Conservation (phyloP, 2,329 filamentous ascomycete genomes). For the Purpureocillium lavendulum region DNA sequence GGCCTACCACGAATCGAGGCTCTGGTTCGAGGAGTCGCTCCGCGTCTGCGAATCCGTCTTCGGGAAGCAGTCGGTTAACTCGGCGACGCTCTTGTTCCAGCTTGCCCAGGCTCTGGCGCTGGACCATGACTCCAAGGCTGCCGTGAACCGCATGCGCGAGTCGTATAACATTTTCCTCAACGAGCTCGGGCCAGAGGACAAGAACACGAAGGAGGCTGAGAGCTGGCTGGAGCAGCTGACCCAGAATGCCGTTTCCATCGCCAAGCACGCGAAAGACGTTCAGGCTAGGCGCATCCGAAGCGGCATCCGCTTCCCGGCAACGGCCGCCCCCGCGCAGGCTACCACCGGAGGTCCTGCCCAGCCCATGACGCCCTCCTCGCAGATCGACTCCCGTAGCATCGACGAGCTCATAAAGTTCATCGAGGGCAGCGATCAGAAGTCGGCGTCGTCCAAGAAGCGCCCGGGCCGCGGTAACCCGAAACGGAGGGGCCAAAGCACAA, state of each 20-base stretch:
- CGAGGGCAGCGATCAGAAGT: slow-evolving; percentile 59
- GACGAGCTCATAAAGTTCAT: slow-evolving; percentile 94
- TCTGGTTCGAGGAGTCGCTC: slow-evolving; percentile 95
- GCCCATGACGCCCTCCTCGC: slow-evolving; percentile 17
- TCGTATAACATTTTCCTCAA: slow-evolving; percentile 91
- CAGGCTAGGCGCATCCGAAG: slow-evolving; percentile 66
- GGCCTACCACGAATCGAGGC: slow-evolving; percentile 84
- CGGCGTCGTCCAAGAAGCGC: slow-evolving; percentile 47
- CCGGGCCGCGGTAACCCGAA: slow-evolving; percentile 47
- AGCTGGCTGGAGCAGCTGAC: slow-evolving; percentile 95
- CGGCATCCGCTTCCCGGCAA: slow-evolving; percentile 55
- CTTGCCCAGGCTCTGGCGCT: slow-evolving; percentile 89
- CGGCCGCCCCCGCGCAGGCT: slow-evolving; percentile 16
- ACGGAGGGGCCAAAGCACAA: slow-evolving; percentile 29
- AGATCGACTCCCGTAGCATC: slow-evolving; percentile 72
- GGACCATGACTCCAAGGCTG: slow-evolving; percentile 89
- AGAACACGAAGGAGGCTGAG: slow-evolving; percentile 97
- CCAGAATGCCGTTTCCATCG: slow-evolving; percentile 87
- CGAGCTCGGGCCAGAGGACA: slow-evolving; percentile 80
- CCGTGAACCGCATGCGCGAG: slow-evolving; percentile 89
- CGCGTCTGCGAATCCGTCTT: slow-evolving; percentile 83
- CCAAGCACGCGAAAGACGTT: slow-evolving; percentile 84
- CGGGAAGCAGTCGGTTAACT: slow-evolving; percentile 83
- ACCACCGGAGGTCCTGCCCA: slow-evolving; percentile 21
- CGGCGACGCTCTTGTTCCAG: slow-evolving; percentile 93